Evolutionary conservation across 2,329 filamentous ascomycete genomes (phyloP).

Genomic region (Emergomyces africanus): DNA sequence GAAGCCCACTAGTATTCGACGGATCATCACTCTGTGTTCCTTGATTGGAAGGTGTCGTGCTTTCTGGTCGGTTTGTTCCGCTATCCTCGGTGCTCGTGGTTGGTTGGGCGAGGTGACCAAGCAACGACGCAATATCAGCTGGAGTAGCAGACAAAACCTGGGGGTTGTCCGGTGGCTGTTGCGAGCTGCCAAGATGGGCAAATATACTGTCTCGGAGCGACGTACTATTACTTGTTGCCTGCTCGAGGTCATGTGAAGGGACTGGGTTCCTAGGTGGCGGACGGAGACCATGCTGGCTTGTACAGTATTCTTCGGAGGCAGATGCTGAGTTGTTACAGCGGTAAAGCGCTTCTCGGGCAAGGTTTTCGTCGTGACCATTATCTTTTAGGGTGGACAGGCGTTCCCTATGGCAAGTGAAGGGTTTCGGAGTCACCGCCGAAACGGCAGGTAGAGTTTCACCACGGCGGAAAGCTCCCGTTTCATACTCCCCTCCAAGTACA

Average conservation of each 20-base stretch:
- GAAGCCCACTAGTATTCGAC: slow-evolving; percentile 22
- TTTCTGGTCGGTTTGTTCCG: background rate
- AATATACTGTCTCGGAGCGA: slow-evolving; percentile 7
- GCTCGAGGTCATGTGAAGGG: slow-evolving; percentile 43
- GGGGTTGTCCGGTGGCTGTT: background rate
- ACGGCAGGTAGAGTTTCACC: slow-evolving; percentile 45
- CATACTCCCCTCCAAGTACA: slow-evolving; percentile 64
- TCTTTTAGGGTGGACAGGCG: slow-evolving; percentile 33
- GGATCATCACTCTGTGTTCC: slow-evolving; percentile 17
- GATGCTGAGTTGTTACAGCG: slow-evolving; percentile 57
- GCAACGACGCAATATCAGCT: slow-evolving; percentile 8
- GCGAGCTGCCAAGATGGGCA: background rate
- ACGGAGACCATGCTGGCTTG: slow-evolving; percentile 45
- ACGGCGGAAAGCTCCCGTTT: slow-evolving; percentile 51
- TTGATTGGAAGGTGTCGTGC: background rate
- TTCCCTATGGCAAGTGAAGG: slow-evolving; percentile 41
- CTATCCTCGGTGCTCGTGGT: background rate
- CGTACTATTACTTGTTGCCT: slow-evolving; percentile 11
- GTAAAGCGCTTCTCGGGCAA: slow-evolving; percentile 69
- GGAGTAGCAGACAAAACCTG: background rate
- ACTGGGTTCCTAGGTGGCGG: slow-evolving; percentile 55
- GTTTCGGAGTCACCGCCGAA: slow-evolving; percentile 34
- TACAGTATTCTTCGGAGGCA: slow-evolving; percentile 62
- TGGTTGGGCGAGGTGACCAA: slow-evolving; percentile 9
- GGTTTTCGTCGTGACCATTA: slow-evolving; percentile 43